These are phyloP conservation scores for Ogataea populi-albae DNA, from an alignment of 805 yeast genomes.

Conservation along the genomic window DNA sequence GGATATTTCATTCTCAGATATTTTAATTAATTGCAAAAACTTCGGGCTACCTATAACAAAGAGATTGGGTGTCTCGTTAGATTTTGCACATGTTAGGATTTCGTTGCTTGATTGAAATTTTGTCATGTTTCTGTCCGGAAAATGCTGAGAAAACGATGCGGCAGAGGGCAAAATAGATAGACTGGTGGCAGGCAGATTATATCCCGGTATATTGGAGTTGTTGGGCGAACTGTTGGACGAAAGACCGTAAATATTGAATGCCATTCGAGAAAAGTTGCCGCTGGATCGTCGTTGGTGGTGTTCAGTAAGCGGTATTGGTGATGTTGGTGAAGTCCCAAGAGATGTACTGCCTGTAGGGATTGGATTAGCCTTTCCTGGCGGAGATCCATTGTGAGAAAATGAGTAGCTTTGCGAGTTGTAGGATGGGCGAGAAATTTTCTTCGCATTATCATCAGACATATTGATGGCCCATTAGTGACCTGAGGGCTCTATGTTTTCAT, in stretches of 20 bases:
- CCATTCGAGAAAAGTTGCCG: constrained; percentile 48
- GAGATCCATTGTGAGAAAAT: no score
- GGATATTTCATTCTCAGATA: constrained; percentile 31
- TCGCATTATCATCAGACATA: no score
- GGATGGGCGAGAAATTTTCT: no score
- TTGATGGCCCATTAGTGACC: no score
- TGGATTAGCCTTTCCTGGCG: no score
- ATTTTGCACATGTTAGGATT: constrained; percentile 32
- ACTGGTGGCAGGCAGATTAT: constrained; percentile 22
- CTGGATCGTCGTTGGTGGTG: constrained; percentile 29
- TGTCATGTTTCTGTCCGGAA: constrained; percentile 21
- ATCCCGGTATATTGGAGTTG: constrained; percentile 9
- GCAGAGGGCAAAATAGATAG: constrained; percentile 18
- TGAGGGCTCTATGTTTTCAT: no score
- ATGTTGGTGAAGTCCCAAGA: constrained; percentile 20
- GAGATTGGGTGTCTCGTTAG: constrained; percentile 33
- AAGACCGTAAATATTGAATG: constrained; percentile 56
- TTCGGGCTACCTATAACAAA: constrained; percentile 44
- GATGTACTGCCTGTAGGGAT: no score
- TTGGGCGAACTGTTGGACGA: constrained; percentile 20
- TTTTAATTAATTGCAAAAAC: constrained; percentile 36
- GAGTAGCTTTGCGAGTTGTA: no score
- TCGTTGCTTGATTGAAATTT: constrained; percentile 34
- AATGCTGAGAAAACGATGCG: constrained; percentile 25
- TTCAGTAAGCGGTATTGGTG: constrained; percentile 22